Evolutionary conservation across 495 filamentous ascomycete species (phyloP), one percentile per base, ranked within the genome.

Genomic region (Platismatia glauca): DNA sequence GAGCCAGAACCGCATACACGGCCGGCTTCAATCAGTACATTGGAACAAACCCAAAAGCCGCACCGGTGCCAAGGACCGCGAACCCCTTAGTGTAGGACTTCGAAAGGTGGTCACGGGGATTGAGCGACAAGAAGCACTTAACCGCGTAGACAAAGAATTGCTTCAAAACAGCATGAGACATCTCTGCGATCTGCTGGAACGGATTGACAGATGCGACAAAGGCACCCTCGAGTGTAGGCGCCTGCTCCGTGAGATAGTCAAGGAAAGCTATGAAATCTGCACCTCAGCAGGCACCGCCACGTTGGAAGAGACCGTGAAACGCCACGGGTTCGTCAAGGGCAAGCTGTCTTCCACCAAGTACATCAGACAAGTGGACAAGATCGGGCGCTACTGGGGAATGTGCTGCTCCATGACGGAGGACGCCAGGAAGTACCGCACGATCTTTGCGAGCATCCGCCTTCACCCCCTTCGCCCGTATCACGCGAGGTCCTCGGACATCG

Each of bases 371-470:
- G 59, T 68, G 18, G 46, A 63, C 37, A 69, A 69, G 44, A 48
- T 69, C 39, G 68, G 67, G n/a, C 58, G 68, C 3, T 69, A 69
- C 59, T 68, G 62, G 66, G 61, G 57, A 24, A 20, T 68, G 34
- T 69, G 68, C 61, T n/a, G 20, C 6, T 8, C 35, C 31, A 63
- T 69, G 57, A 27, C 65, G n/a, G 48, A 61, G 22, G 50, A 24
- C 35, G 56, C 67, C 13, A 64, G 48, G 41, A 66, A 39, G 39
- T 61, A 60, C 58, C n/a, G 34, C 4, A 4, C 1, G 4, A n/a
- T 6, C 12, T n/a, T 7, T 43, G 20, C 41, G n/a, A 38, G 44
- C n/a, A 48, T 39, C 5, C 11, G 22, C 1, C 43, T 64, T 4
- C 38, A 55, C 13, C n/a, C 43, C n/a, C 7, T 55, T 29, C 52